A percentile compares a stretch with the other conserved stretches of the same genome.
Evolutionary conservation across 805 yeast species (phyloP).

Genomic region (Blastobotrys terrestris): DNA sequence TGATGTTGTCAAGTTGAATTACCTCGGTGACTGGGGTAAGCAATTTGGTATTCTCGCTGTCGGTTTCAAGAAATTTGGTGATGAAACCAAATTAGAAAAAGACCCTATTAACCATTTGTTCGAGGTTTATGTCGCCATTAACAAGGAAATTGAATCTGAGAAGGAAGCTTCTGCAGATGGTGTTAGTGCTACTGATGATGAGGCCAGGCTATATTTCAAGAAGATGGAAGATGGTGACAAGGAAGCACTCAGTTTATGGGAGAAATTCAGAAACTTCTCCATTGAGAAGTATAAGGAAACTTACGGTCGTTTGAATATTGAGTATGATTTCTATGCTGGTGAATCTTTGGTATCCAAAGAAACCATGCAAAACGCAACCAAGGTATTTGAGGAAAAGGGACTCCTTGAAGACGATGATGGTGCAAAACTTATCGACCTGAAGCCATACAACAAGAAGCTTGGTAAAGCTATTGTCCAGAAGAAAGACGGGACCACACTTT

Average conservation of each 20-base stretch:
- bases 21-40: slow-evolving; percentile 99
- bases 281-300: slow-evolving; percentile 81
- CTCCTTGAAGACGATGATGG: slow-evolving; percentile 84
- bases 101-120: slow-evolving; percentile 95
- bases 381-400: slow-evolving; percentile 56
- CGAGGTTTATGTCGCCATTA: slow-evolving; percentile 85
- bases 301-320: slow-evolving; percentile 85
- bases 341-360: slow-evolving; percentile 87
- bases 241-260: slow-evolving; percentile 72
- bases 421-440: slow-evolving; percentile 80
- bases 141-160: slow-evolving; percentile 65
- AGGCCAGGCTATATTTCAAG: slow-evolving; percentile 83
- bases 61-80: slow-evolving; percentile 83
- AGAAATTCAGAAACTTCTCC: slow-evolving; percentile 81
- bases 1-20: slow-evolving; percentile 88
- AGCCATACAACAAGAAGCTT: slow-evolving; percentile 78
- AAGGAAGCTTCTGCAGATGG: slow-evolving; percentile 46
- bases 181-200: slow-evolving; percentile 52
- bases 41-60: slow-evolving; percentile 95
- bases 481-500: slow-evolving; percentile 91
- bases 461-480: slow-evolving; percentile 92
- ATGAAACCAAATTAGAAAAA: slow-evolving; percentile 55
- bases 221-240: slow-evolving; percentile 92
- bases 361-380: slow-evolving; percentile 58
- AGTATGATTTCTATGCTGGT: slow-evolving; percentile 86